Evolutionary conservation across 2,329 filamentous ascomycete species (phyloP).

Genomic region (Pseudocercospora eumusae): DNA sequence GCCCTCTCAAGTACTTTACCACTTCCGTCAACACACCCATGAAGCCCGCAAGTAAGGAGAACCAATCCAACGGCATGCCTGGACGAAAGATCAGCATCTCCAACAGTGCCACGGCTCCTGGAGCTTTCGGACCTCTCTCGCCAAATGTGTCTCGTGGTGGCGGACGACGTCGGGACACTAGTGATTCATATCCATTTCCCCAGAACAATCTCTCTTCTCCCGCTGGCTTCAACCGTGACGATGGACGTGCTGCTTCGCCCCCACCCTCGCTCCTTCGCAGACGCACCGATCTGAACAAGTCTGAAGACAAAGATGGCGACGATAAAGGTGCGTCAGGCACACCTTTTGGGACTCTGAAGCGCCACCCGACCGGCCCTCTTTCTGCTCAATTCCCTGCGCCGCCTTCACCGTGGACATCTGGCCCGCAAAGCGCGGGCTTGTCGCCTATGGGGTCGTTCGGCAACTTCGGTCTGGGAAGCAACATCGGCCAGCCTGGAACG

Average conservation of each 20-base stretch:
- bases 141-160: slow-evolving; percentile 70
- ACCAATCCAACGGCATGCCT: slow-evolving; percentile 58
- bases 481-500: slow-evolving; percentile 48
- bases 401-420: slow-evolving; percentile 58
- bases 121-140: slow-evolving; percentile 69
- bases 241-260: slow-evolving; percentile 61
- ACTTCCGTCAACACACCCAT: slow-evolving; percentile 90
- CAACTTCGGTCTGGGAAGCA: slow-evolving; percentile 69
- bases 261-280: slow-evolving; percentile 62
- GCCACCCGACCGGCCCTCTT: slow-evolving; percentile 58
- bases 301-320: slow-evolving; percentile 41
- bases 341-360: slow-evolving; percentile 58
- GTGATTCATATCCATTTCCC: slow-evolving; percentile 63
- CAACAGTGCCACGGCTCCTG: slow-evolving; percentile 60
- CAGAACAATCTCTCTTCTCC: slow-evolving; percentile 61
- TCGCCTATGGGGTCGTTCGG: slow-evolving; percentile 84
- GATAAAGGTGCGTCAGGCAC: slow-evolving; percentile 34
- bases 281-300: slow-evolving; percentile 59
- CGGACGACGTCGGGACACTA: slow-evolving; percentile 80
- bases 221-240: slow-evolving; percentile 60
- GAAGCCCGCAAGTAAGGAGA: slow-evolving; percentile 71
- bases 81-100: slow-evolving; percentile 83
- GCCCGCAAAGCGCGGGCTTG: slow-evolving; percentile 62
- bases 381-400: slow-evolving; percentile 52
- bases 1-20: slow-evolving; percentile 65